These are phyloP conservation scores for Fusarium longipes DNA, from an alignment of 2,329 filamentous ascomycete species.

Conservation along the genomic window DNA sequence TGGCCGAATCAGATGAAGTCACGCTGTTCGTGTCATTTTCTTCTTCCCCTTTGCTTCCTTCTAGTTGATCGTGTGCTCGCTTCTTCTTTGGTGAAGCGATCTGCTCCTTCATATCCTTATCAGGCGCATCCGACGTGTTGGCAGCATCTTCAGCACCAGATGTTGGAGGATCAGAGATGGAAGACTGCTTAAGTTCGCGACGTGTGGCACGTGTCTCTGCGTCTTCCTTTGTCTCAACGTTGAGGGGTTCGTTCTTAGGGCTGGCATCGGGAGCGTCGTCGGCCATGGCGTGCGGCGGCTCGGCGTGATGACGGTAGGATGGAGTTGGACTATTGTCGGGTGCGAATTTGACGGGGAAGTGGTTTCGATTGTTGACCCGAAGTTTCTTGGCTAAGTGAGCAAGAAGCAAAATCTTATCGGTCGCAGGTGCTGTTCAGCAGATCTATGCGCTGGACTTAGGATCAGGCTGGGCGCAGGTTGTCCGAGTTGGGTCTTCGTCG, in stretches of 20 bases:
- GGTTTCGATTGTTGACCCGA: neutral
- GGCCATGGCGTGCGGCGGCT: conserved; percentile 53
- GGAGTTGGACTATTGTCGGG: conserved; percentile 6
- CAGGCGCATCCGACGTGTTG: conserved; percentile 49
- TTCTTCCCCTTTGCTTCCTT: conserved; percentile 58
- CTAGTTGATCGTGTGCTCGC: conserved; percentile 69
- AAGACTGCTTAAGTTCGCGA: conserved; percentile 72
- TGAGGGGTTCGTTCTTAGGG: conserved; percentile 52
- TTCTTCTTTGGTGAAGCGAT: conserved; percentile 74
- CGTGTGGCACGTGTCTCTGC: conserved; percentile 72
- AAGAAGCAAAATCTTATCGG: neutral
- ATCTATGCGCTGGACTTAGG: conserved; percentile 20
- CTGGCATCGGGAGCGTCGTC: conserved; percentile 57
- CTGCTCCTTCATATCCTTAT: conserved; percentile 59
- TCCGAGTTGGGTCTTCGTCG: conserved; percentile 37
- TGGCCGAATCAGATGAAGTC: conserved; percentile 58
- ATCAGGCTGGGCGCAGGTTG: conserved; percentile 36
- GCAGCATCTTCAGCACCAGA: conserved; percentile 47
- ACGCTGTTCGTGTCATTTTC: conserved; percentile 58
- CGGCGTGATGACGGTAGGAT: conserved; percentile 33
- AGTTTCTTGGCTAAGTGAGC: neutral
- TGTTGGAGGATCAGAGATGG: conserved; percentile 63
- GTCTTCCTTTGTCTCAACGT: conserved; percentile 63
- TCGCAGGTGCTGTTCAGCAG: neutral
- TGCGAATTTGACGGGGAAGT: conserved; percentile 2